Evolutionary conservation across 1,284 basidiomycete species (phyloP), one percentile per base, ranked within the genome.

Genomic region (Marasmius sp.): DNA sequence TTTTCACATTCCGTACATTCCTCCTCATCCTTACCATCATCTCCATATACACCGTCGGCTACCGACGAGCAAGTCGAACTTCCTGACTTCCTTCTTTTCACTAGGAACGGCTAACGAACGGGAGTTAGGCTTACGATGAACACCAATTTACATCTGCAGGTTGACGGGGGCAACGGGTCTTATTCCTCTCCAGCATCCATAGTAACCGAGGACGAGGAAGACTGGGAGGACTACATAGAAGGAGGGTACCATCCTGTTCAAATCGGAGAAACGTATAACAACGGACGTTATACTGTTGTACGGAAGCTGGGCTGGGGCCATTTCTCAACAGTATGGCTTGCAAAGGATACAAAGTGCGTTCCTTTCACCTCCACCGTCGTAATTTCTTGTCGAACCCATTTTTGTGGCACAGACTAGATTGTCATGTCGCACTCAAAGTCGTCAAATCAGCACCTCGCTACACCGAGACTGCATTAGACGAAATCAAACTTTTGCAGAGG

Each of bases 301-400:
- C 81, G 97, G 65, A 99, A 99, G 77, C 88, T 99, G 12, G 97
- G 97, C 38, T 99, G 97, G 91, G 97, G 97, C 49, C 97, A 99
- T 76, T 99, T 99, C 77, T 93, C 91, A 1, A 95, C 94, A 0
- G 94, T 97, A 10, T 97, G 94, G 94, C 83, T 97, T 0, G 93
- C 94, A 36, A 88, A 87, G 70, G 94, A 97, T 74, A 84, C 83
- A 73, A 91, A 88, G 94, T 95, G 74, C 72, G 88, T 81, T 20
- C 33, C 27, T 36, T 14, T 41, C 57, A 55, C 49, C 61, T 43
- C 59, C 27, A 63, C 60, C 63, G 60, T 61, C 67, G 61, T 60
- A 48, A 56, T 60, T 58, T 59, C 54, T 56, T 41, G 55, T 51
- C 14, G 58, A 48, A 49, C 60, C 63, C 20, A 22, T 34, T 11